phyloP scores from a whole-genome alignment of 768 basidiomycete species.

The Asterophora lycoperdoides region DNA sequence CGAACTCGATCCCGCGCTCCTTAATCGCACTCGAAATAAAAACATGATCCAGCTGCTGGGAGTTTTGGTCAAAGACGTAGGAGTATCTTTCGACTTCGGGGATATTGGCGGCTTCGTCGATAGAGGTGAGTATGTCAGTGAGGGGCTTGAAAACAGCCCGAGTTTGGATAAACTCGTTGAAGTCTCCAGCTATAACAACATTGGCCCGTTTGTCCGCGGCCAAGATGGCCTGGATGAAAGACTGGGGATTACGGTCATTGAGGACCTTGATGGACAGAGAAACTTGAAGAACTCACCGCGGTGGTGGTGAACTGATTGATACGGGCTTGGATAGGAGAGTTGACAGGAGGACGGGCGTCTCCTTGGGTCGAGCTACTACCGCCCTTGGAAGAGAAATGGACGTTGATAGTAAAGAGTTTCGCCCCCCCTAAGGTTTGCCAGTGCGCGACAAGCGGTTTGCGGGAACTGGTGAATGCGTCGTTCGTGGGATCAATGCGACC shows the following conservation, averaged over 20 bases:
- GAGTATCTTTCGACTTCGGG: conserved; percentile 52
- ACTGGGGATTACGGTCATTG: conserved; percentile 24
- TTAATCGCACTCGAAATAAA: conserved; percentile 48
- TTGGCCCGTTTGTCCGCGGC: conserved; percentile 39
- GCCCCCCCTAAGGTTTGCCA: conserved; percentile 45
- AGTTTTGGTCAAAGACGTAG: conserved; percentile 58
- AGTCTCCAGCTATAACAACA: conserved; percentile 55
- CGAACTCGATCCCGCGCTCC: conserved; percentile 38
- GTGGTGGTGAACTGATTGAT: conserved; percentile 46
- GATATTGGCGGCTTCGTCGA: conserved; percentile 47
- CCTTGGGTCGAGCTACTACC: conserved; percentile 53
- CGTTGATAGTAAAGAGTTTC: conserved; percentile 54
- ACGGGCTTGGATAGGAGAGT: conserved; percentile 44
- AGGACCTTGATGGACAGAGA: background rate
- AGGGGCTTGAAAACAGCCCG: conserved; percentile 48
- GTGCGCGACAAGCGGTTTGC: conserved; percentile 57
- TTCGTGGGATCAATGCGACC: conserved; percentile 58
- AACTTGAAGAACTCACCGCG: conserved; percentile 34
- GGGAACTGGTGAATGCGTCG: conserved; percentile 49
- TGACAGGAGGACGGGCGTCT: conserved; percentile 56
- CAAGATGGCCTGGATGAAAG: conserved; percentile 45
- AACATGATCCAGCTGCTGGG: conserved; percentile 56
- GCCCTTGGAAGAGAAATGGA: conserved; percentile 56
- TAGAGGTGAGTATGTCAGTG: conserved; percentile 37
- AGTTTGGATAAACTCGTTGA: conserved; percentile 56